phyloP scores from a whole-genome alignment of 305 asterid genomes.

The Lippia alba region DNA sequence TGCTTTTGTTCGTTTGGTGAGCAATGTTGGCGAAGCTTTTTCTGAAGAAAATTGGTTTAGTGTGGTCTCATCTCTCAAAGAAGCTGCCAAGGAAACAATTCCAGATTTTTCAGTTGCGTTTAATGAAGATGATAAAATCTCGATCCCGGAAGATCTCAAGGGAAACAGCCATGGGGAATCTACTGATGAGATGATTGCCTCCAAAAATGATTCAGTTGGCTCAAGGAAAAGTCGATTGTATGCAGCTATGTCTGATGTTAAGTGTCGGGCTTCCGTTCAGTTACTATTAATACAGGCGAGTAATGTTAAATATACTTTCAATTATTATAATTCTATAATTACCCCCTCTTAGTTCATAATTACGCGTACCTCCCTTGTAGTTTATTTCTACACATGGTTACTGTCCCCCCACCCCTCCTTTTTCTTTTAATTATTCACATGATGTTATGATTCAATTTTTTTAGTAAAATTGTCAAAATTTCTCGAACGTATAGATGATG shows the following conservation, averaged over 20 bases:
- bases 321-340: too few species aligned
- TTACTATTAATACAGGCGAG: constrained; percentile 90
- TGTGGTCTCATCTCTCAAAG: constrained; percentile 88
- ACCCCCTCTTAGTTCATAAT: too few species aligned
- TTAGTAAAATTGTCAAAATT: too few species aligned
- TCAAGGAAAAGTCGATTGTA: constrained; percentile 65
- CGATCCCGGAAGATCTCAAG: constrained; percentile 49
- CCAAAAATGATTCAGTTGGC: constrained; percentile 62
- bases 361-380: too few species aligned
- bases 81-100: constrained; percentile 75
- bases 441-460: too few species aligned
- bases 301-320: background rate
- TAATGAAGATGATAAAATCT: constrained; percentile 53
- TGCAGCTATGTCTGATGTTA: constrained; percentile 77
- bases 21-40: constrained; percentile 90
- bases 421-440: too few species aligned
- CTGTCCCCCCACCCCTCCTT: too few species aligned
- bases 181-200: constrained; percentile 49
- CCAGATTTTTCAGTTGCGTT: constrained; percentile 88
- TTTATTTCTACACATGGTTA: too few species aligned
- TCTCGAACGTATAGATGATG: too few species aligned
- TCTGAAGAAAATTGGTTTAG: constrained; percentile 93
- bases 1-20: constrained; percentile 97
- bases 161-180: constrained; percentile 61
- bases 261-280: constrained; percentile 96